Evolutionary conservation across 2,329 filamentous ascomycete genomes (phyloP), one percentile per base, ranked within the genome.

Genomic region (Penicillium sp.): DNA sequence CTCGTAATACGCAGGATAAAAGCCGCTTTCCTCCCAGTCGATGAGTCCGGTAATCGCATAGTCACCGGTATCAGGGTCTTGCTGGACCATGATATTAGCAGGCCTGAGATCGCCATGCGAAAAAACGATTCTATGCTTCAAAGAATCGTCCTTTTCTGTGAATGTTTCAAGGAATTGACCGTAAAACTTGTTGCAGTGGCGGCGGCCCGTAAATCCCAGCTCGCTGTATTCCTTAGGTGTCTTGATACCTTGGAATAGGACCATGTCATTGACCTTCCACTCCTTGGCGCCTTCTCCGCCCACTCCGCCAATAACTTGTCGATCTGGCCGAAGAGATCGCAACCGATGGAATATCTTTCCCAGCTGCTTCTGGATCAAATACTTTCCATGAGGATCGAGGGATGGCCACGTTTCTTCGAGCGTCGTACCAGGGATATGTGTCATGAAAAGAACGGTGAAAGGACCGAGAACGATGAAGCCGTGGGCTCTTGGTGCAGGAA

Each of bases 11-110:
- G 54, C 53, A 2, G 68, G 67, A 54, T 71, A 71, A 39, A 70
- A 71, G 5, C 67, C 67, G 48, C 65, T 63, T 37, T 67, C 47
- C 31, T 70, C 68, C 68, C 67, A 71, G 44, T 71, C 67, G 49
- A 72, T 64, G 36, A 70, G 63, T 10, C 68, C 66, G 39, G 60
- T 64, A 16, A 71, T 53, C 1, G 48, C 21, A 46, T 59, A 68
- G n/a, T 24, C 5, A 45, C 52, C 31, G 24, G 10, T 23, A 28
- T 56, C 47, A 5, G 34, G 42, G 48, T 60, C 59, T 16, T 51
- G 49, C 47, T 62, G 56, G 18, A 69, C 65, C 51, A 69, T 69
- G n/a, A 67, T 67, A 54, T 67, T 69, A 19, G 29, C 47, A 33
- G 51, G 56, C 14, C 59, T 59, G 3, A 69, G 23, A 61, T 69